phyloP scores from a whole-genome alignment of 805 yeast genomes.

The Suhomyces vadensis region DNA sequence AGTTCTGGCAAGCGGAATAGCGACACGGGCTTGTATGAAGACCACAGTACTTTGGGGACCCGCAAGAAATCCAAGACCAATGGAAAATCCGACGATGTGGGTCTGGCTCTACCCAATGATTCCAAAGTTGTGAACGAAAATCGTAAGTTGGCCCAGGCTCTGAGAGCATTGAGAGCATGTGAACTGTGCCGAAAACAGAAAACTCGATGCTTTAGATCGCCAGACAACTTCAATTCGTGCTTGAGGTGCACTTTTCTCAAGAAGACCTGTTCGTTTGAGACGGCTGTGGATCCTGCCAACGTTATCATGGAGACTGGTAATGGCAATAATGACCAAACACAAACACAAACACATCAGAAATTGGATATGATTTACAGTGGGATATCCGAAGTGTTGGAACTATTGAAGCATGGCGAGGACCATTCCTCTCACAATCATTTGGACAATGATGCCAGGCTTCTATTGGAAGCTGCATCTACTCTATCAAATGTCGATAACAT shows the following conservation, averaged over 20 bases:
- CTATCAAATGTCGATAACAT: not conserved
- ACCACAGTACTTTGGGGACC: not conserved
- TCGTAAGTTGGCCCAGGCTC: conserved; percentile 21
- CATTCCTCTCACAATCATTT: not conserved
- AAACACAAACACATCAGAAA: conserved; percentile 17
- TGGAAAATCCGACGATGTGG: not conserved
- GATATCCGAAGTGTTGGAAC: conserved; percentile 33
- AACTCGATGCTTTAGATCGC: conserved; percentile 61
- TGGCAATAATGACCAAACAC: conserved; percentile 5
- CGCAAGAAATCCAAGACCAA: not conserved
- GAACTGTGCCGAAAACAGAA: conserved; percentile 55
- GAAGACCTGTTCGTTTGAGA: conserved; percentile 50
- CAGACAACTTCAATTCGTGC: conserved; percentile 48
- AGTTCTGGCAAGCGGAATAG: too few relatives aligned
- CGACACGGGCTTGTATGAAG: too few relatives aligned
- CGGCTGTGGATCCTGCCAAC: conserved; percentile 9
- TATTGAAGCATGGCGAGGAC: conserved; percentile 19
- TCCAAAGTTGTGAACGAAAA: conserved; percentile 5
- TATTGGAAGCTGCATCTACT: conserved; percentile 28
- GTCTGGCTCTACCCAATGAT: not conserved
- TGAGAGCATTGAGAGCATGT: conserved; percentile 56
- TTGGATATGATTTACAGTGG: conserved; percentile 36
- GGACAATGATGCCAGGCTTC: conserved; percentile 23
- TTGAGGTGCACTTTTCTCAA: conserved; percentile 58
- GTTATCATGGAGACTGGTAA: not conserved